phyloP scores from a whole-genome alignment of 2,329 filamentous ascomycete genomes.

The Mollisiaceae sp. region DNA sequence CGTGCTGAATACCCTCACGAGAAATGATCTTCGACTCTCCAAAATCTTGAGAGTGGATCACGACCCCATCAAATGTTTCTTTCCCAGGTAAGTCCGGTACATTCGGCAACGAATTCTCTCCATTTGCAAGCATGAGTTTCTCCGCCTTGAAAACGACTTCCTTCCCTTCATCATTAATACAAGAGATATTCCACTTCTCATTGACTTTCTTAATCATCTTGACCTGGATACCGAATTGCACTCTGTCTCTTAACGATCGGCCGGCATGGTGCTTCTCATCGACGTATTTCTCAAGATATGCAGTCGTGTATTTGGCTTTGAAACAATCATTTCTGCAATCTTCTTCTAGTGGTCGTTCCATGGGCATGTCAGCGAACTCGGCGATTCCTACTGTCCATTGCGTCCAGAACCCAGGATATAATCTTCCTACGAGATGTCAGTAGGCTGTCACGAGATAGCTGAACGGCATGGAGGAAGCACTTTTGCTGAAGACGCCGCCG shows the following conservation, averaged over 20 bases:
- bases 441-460: background rate
- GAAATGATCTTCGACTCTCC: constrained; percentile 39
- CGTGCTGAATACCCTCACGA: constrained; percentile 30
- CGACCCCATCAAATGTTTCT: constrained; percentile 38
- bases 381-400: constrained; percentile 41
- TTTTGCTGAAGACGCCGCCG: constrained; percentile 23
- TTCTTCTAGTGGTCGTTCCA: constrained; percentile 36
- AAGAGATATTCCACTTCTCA: constrained; percentile 21
- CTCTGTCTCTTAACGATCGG: constrained; percentile 30
- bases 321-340: constrained; percentile 36
- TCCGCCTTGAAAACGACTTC: constrained; percentile 5
- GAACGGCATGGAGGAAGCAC: background rate
- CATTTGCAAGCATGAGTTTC: constrained; percentile 27
- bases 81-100: constrained; percentile 41
- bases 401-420: constrained; percentile 41
- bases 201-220: constrained; percentile 32
- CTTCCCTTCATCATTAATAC: background rate
- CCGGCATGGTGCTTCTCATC: constrained; percentile 12
- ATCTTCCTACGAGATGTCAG: constrained; percentile 28
- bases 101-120: constrained; percentile 32
- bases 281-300: constrained; percentile 37
- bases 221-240: constrained; percentile 34
- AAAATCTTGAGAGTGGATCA: constrained; percentile 45
- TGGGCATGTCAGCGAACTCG: constrained; percentile 41
- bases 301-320: constrained; percentile 37